phyloP scores from a whole-genome alignment of 2,329 filamentous ascomycete species.

The Aureobasidium musti region DNA sequence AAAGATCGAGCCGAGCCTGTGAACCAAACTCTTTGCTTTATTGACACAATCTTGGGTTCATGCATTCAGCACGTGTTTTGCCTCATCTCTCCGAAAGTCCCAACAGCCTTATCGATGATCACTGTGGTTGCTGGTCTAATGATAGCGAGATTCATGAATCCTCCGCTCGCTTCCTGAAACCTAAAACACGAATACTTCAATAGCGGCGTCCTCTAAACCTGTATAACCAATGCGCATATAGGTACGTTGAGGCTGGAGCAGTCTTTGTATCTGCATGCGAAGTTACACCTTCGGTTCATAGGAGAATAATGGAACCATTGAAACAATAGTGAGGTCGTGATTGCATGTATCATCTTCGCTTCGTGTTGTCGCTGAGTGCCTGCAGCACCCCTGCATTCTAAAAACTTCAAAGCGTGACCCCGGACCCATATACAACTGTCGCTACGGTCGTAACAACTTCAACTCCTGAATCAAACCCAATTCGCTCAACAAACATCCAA shows the following conservation, averaged over 20 bases:
- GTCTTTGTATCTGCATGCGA: too few relatives aligned
- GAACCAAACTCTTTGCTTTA: slow-evolving; percentile 4
- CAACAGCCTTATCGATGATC: background rate
- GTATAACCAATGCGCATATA: background rate
- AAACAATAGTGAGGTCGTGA: slow-evolving; percentile 10
- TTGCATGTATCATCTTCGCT: slow-evolving; percentile 18
- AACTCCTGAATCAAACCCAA: slow-evolving; percentile 14
- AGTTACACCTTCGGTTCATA: background rate
- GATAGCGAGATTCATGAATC: slow-evolving; percentile 9
- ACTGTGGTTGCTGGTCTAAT: background rate
- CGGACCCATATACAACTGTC: slow-evolving; percentile 9
- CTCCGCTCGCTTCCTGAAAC: slow-evolving; percentile 21
- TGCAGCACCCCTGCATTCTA: slow-evolving; percentile 23
- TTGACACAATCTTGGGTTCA: background rate
- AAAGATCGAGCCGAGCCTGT: background rate
- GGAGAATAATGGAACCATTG: background rate
- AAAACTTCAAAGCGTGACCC: background rate
- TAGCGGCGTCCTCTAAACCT: slow-evolving; percentile 4
- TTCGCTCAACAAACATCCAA: slow-evolving; percentile 8
- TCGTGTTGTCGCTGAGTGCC: background rate
- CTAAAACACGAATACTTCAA: slow-evolving; percentile 16
- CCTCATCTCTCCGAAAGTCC: background rate
- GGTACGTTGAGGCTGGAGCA: background rate
- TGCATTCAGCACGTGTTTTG: slow-evolving; percentile 13
- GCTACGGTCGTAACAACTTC: background rate